Evolutionary conservation across 2,329 filamentous ascomycete species (phyloP), one percentile per base, ranked within the genome.

Genomic region (Mariannaea elegans): DNA sequence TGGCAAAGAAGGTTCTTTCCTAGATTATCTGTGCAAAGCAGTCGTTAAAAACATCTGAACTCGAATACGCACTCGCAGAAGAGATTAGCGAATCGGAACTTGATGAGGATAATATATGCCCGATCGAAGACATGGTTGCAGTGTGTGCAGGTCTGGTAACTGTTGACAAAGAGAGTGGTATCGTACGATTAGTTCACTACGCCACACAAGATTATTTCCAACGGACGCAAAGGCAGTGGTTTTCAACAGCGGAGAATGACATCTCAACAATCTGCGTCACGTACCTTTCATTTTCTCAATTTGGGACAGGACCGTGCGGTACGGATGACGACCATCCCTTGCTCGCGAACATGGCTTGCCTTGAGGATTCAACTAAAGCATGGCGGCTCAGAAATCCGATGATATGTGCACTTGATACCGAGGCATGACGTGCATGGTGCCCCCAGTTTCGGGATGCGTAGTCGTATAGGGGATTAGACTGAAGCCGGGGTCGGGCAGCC

Each of bases 171-270:
- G 61, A 76, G 39, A 81, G 71, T 44, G 44, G 69, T 18, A 67
- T 76, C 21, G 67, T 82, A 7, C 73, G 78, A 3, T 61, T 82
- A 0, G 77, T 81, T 3, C 80, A 84, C 60, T 79, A 79, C 53
- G 82, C 81, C 0, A 72, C 79, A 1, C 76, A 82, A 41, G 74
- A 82, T 36, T 84, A 80, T 62, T 75, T 83, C 39, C 70, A 77
- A 16, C 46, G 59, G 12, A 75, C 63, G 1, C 44, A 56, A 10
- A 32, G 7, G 0, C 19, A 44, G 4, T 77, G 73, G 69, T 75
- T 81, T 54, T 71, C 72, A 0, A 21, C 68, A 31, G 72, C 71
- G 0, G 56, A 78, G 8, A 12, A 2, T 0, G 19, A 73, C 3
- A 71, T 81, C 9, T 50, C 68, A 1, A 50, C 36, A 5, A 66